phyloP scores from a whole-genome alignment of 2,329 filamentous ascomycete genomes.

The Stemphylium beticola region DNA sequence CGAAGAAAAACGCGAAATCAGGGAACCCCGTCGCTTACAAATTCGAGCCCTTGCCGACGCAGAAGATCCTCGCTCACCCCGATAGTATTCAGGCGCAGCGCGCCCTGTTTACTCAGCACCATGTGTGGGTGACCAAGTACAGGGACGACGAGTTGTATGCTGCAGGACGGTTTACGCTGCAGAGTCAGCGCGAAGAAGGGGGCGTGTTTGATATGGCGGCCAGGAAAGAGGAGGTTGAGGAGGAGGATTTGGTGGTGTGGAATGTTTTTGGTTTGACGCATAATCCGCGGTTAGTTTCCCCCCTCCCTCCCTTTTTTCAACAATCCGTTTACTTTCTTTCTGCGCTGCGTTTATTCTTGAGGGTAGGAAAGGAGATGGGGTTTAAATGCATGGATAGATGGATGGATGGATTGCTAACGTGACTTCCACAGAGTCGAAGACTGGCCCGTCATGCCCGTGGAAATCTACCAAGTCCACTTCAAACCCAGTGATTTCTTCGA shows the following conservation, averaged over 20 bases:
- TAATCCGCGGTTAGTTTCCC: slow-evolving; percentile 51
- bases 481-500: slow-evolving; percentile 62
- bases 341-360: background rate
- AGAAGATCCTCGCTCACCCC: slow-evolving; percentile 57
- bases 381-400: too few species aligned
- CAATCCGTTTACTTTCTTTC: background rate
- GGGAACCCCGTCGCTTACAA: slow-evolving; percentile 58
- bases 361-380: too few species aligned
- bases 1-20: slow-evolving; percentile 53
- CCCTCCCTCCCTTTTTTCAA: background rate
- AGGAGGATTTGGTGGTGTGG: slow-evolving; percentile 59
- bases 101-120: slow-evolving; percentile 58
- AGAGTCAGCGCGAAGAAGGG: slow-evolving; percentile 52
- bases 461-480: slow-evolving; percentile 56
- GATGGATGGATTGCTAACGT: background rate
- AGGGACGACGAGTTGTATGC: slow-evolving; percentile 60
- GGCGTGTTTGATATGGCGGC: slow-evolving; percentile 54
- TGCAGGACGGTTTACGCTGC: slow-evolving; percentile 56
- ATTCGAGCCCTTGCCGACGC: slow-evolving; percentile 55
- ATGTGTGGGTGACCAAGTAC: slow-evolving; percentile 63
- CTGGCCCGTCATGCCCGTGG: slow-evolving; percentile 59
- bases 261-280: slow-evolving; percentile 59
- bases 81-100: slow-evolving; percentile 54
- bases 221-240: slow-evolving; percentile 50
- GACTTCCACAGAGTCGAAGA: slow-evolving; percentile 48